Conservation (phyloP, 768 basidiomycete genomes). For the Kwoniella sp. region DNA sequence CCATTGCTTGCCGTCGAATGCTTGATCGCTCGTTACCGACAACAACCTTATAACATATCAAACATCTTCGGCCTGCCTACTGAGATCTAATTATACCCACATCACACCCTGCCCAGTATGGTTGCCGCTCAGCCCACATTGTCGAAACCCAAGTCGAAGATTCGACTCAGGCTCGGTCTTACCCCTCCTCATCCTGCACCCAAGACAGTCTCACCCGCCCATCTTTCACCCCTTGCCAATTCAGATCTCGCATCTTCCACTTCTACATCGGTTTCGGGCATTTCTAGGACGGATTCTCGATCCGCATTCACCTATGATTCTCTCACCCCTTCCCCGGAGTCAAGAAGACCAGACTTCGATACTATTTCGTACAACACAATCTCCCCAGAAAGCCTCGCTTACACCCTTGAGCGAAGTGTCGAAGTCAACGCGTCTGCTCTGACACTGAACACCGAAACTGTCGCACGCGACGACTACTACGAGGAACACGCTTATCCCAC, state of each 20-base stretch:
- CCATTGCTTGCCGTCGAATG: too few relatives aligned
- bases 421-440: background rate
- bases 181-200: constrained; percentile 43
- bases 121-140: constrained; percentile 28
- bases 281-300: constrained; percentile 31
- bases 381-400: constrained; percentile 8
- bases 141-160: constrained; percentile 48
- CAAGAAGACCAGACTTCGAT: constrained; percentile 27
- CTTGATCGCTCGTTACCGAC: background rate
- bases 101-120: constrained; percentile 5
- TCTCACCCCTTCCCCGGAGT: constrained; percentile 9
- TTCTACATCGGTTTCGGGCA: constrained; percentile 13
- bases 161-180: constrained; percentile 50
- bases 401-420: background rate
- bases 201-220: constrained; percentile 19
- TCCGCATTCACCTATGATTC: constrained; percentile 41
- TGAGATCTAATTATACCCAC: too few relatives aligned
- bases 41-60: background rate
- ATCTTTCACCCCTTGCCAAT: background rate
- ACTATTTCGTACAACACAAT: constrained; percentile 31
- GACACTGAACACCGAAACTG: background rate
- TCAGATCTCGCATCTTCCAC: constrained; percentile 15
- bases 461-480: background rate
- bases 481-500: background rate
- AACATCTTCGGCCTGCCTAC: too few relatives aligned